Percentiles rank a stretch among this genome's conserved stretches.
phyloP scores from a whole-genome alignment of 1,284 basidiomycete species.

The Ganoderma resinaceum region DNA sequence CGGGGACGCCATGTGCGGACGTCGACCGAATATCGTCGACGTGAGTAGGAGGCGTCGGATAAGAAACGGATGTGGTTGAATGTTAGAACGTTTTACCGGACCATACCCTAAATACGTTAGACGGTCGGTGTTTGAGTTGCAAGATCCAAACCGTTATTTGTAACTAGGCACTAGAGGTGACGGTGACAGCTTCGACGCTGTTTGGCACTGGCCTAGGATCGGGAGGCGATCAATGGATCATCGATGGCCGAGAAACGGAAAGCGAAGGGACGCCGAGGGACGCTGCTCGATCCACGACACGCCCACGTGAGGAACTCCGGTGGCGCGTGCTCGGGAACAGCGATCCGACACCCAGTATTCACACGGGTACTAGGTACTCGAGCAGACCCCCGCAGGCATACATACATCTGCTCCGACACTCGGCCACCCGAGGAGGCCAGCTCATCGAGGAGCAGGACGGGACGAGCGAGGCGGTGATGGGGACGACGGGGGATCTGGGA shows the following conservation, averaged over 20 bases:
- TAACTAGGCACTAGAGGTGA: not conserved
- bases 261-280: not conserved
- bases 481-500: conserved; percentile 1
- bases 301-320: not conserved
- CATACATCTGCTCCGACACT: not conserved
- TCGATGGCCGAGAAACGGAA: not conserved
- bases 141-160: not conserved
- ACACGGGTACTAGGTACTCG: not conserved
- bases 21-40: no score
- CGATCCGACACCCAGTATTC: not conserved
- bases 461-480: not conserved
- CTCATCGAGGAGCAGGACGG: not conserved
- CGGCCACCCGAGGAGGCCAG: not conserved
- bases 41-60: not conserved
- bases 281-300: not conserved
- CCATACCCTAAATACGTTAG: not conserved
- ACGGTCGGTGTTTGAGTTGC: not conserved
- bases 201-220: not conserved
- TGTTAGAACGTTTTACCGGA: not conserved
- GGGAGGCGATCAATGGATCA: not conserved
- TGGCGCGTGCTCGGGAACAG: not conserved
- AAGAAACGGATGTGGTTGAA: not conserved
- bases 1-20: not conserved
- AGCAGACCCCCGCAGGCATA: not conserved
- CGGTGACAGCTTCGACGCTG: not conserved